These are phyloP conservation scores for Cladosporium phlei DNA, from an alignment of 2,329 filamentous ascomycete genomes.

Conservation along the genomic window DNA sequence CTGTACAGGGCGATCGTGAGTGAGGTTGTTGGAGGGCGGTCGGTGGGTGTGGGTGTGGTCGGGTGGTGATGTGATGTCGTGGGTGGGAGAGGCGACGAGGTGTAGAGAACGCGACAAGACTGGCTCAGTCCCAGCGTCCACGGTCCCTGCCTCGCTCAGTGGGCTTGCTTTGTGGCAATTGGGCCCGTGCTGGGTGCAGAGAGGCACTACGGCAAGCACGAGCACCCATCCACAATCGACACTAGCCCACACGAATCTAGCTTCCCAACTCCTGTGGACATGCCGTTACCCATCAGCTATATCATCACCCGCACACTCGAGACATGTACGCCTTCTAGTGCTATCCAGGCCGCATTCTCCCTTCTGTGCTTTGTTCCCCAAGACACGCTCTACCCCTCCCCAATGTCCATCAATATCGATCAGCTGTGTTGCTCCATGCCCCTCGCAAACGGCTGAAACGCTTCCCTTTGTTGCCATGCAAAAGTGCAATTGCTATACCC, in stretches of 20 bases:
- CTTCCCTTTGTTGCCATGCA: neutral
- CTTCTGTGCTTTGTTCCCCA: neutral
- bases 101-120: too few species aligned
- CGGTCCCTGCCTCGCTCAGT: too few species aligned
- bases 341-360: neutral
- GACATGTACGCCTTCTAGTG: neutral
- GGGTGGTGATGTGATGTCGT: neutral
- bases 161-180: too few species aligned
- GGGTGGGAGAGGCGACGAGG: neutral
- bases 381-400: neutral
- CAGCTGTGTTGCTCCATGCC: conserved; percentile 2
- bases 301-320: conserved; percentile 1
- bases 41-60: neutral
- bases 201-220: too few species aligned
- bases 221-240: too few species aligned
- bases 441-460: conserved; percentile 12
- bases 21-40: neutral
- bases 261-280: too few species aligned
- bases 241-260: too few species aligned
- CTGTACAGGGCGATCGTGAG: neutral
- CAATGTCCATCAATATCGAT: neutral
- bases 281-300: too few species aligned
- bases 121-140: too few species aligned
- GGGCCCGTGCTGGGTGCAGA: too few species aligned
- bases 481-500: neutral